Evolutionary conservation across 2,329 filamentous ascomycete species (phyloP).

Genomic region (Calonectria pseudoreteaudii): DNA sequence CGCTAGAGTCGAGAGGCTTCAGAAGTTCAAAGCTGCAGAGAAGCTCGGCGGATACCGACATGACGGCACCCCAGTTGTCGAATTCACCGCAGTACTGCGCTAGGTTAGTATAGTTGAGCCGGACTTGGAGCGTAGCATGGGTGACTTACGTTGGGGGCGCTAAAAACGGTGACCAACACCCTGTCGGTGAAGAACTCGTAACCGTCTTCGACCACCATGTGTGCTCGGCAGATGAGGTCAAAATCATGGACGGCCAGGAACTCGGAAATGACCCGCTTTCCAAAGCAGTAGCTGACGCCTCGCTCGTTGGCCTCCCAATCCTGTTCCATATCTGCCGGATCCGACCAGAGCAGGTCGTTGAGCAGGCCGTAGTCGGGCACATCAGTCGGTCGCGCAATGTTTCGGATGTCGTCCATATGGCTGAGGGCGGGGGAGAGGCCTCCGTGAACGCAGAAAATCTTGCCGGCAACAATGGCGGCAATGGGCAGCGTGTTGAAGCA

Average conservation of each 20-base stretch:
- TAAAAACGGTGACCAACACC: conserved; percentile 96
- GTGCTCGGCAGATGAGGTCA: conserved; percentile 94
- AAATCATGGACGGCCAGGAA: conserved; percentile 96
- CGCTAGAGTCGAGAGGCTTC: conserved; percentile 95
- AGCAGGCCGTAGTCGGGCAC: conserved; percentile 96
- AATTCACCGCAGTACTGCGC: conserved; percentile 95
- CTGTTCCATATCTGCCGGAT: conserved; percentile 96
- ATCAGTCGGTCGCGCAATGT: conserved; percentile 95
- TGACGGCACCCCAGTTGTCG: conserved; percentile 98
- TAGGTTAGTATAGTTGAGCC: conserved; percentile 41
- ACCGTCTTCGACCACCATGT: conserved; percentile 99
- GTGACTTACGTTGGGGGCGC: conserved; percentile 88
- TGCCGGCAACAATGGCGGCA: conserved; percentile 94
- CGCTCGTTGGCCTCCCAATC: conserved; percentile 99
- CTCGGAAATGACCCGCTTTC: conserved; percentile 97
- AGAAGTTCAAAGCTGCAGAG: conserved; percentile 97
- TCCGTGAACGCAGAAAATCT: conserved; percentile 98
- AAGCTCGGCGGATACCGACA: conserved; percentile 94
- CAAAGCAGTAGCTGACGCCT: conserved; percentile 98
- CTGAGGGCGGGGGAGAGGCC: conserved; percentile 91
- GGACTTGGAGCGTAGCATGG: background rate
- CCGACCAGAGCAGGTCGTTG: conserved; percentile 96
- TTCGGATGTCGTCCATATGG: conserved; percentile 98
- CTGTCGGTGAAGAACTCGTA: conserved; percentile 99
- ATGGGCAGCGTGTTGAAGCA: conserved; percentile 99